These are phyloP conservation scores for Corylus avellana DNA, from an alignment of 306 rosid species.

Conservation along the genomic window DNA sequence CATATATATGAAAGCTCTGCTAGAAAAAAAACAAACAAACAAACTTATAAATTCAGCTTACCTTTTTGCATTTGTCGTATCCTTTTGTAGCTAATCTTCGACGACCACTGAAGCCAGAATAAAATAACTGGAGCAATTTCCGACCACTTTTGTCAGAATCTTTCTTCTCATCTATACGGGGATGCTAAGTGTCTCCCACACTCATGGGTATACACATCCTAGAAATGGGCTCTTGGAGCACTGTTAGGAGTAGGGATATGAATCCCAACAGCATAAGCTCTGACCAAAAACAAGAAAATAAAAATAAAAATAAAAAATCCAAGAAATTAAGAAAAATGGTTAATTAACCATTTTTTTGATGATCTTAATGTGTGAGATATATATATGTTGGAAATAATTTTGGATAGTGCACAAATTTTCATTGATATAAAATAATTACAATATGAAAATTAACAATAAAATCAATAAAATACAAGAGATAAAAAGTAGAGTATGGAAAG, in stretches of 20 bases:
- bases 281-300: not conserved
- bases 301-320: no score
- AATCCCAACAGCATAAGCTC: constrained; percentile 68
- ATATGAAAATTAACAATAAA: no score
- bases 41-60: not conserved
- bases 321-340: not conserved
- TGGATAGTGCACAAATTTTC: no score
- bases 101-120: constrained; percentile 26
- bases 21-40: not conserved
- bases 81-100: constrained; percentile 42
- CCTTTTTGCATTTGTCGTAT: constrained; percentile 25
- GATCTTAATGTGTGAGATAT: no score
- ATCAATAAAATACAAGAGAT: no score
- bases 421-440: no score
- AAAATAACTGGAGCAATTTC: constrained; percentile 28
- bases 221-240: constrained; percentile 30
- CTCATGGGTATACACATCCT: constrained; percentile 36
- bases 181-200: constrained; percentile 48
- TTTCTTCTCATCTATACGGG: constrained; percentile 14
- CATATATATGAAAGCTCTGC: not conserved
- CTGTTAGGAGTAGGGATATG: constrained; percentile 45
- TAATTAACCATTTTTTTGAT: not conserved
- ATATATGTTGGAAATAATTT: no score
- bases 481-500: no score
- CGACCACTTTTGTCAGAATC: constrained; percentile 1